Base-by-base conservation (phyloP, 352 stramenopile genomes). In the Pythium volutum region DNA sequence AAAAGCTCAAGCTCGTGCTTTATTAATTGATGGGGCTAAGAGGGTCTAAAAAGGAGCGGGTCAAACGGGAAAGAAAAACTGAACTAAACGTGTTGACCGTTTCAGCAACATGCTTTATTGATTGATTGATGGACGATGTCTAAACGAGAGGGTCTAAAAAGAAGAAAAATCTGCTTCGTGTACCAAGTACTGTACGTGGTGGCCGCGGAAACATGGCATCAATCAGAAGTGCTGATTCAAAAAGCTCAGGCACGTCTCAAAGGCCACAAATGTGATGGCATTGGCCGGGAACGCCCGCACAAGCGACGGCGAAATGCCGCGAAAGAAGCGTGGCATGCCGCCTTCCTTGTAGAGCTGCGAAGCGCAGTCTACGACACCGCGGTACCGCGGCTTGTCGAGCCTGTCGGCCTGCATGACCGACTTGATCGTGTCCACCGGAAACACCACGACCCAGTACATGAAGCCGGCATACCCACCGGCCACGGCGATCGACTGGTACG, bases 191-290 rank as follows among this genome's bases (percentile, higher is more conserved):
- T 48, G 20, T 53, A 39, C 14, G 29, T 31, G 50, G 31, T 36
- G 31, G 31, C 31, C 31, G 7, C 31, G 6, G 31, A 36, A 36
- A 36, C 31, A 11, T 36, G 31, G 4, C 31, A 36, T 36, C 31
- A 36, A 36, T 66, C 59, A 92, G 75, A 89, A 92, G 52, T 79
- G 63, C 66, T 87, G 62, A 60, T 92, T 82, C 33, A 92, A 63
- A 52, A 81, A 85, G 57, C 81, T 90, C 70, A 92, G 67, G 59
- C 74, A 85, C 48, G 80, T 92, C 66, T 94, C 84, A 49, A 92
- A 94, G 16, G 82, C 84, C 14, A 94, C 81, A 64, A 92, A 94
- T 50, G 84, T 91, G 63, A 92, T 81, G n/a, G 82, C 84, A 54
- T 94, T 92, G 5, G 84, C 81, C 22, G 84, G 84, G 59, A 94